Evolutionary conservation across 495 filamentous ascomycete genomes (phyloP), one percentile per base, ranked within the genome.

Genomic region (Penicillium antarcticum): DNA sequence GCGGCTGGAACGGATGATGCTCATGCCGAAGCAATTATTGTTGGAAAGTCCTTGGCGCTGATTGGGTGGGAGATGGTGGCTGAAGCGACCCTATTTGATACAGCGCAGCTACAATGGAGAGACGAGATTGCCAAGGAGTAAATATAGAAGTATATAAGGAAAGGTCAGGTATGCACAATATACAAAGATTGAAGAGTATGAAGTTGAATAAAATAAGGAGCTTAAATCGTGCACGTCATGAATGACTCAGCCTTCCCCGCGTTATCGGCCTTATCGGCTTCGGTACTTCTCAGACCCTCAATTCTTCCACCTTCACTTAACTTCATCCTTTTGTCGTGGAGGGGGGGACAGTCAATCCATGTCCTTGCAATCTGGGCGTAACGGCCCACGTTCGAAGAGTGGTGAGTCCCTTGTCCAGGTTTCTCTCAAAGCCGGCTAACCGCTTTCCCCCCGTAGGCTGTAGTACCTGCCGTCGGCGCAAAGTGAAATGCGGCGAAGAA

Each of bases 401-500:
- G 71, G 71, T 74, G 45, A 24, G 14, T 5, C 26, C 18, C 9
- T 35, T 12, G 1, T 33, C 18, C 5, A 4, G 26, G 26, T 35
- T 35, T 48, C 14, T 18, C n/a, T 23, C 44, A 29, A 41, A 12
- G 48, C 39, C 33, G 36, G 19, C 44, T 31, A 33, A 24, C 5
- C 2, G 9, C 37, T 37, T 46, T 34, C 17, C 11, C 35, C 31
- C 21, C 12, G 24, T 45, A 75, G 70, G 72, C 54, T 75, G 77
- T 65, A 75, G 70, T 58, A 80, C 78, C 36, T 81, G 78, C 59
- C 75, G 77, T 39, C 75, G 77, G 51, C 72, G 78, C 32, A 81
- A 81, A 52, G 74, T 81, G 11, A 79, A 80, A 61, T 81, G 79
- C 53, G 79, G 78, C 45, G 79, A 81, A 63, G 66, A 68, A 54